Evolutionary conservation across 768 basidiomycete genomes (phyloP).

Genomic region (Boletus sp.): DNA sequence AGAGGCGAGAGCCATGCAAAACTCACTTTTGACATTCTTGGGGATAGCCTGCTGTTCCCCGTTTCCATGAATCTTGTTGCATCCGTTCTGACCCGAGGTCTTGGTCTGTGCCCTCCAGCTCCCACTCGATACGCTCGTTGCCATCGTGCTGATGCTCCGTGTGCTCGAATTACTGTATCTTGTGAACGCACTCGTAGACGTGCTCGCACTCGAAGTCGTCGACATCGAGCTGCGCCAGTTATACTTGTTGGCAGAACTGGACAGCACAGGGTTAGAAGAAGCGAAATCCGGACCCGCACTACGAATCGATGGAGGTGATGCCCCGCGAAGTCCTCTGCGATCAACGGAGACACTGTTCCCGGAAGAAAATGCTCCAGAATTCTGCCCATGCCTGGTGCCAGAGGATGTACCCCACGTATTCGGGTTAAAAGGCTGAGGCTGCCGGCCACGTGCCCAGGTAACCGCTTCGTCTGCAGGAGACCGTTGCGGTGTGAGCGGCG

Average conservation of each 20-base stretch:
- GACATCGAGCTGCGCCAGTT: conserved; percentile 81
- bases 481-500: conserved; percentile 31
- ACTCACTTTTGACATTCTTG: conserved; percentile 82
- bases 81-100: conserved; percentile 13
- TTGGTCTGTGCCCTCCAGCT: conserved; percentile 62
- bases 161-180: conserved; percentile 68
- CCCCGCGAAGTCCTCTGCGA: conserved; percentile 40
- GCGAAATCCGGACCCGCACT: conserved; percentile 45
- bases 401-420: conserved; percentile 22
- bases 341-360: conserved; percentile 24
- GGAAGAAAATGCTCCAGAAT: conserved; percentile 9
- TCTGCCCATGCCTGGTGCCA: conserved; percentile 6
- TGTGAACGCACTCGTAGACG: conserved; percentile 71
- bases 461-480: conserved; percentile 40
- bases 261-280: conserved; percentile 60
- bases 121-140: conserved; percentile 71
- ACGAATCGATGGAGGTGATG: conserved; percentile 60
- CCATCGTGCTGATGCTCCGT: conserved; percentile 74
- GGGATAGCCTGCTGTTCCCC: conserved; percentile 38
- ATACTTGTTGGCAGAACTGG: conserved; percentile 36
- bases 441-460: conserved; percentile 51
- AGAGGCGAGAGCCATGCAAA: neutral
- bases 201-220: conserved; percentile 64
- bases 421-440: conserved; percentile 24
- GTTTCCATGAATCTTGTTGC: conserved; percentile 11